Base-by-base conservation (phyloP, 2,329 filamentous ascomycete species). In the Samsoniella hepiali region DNA sequence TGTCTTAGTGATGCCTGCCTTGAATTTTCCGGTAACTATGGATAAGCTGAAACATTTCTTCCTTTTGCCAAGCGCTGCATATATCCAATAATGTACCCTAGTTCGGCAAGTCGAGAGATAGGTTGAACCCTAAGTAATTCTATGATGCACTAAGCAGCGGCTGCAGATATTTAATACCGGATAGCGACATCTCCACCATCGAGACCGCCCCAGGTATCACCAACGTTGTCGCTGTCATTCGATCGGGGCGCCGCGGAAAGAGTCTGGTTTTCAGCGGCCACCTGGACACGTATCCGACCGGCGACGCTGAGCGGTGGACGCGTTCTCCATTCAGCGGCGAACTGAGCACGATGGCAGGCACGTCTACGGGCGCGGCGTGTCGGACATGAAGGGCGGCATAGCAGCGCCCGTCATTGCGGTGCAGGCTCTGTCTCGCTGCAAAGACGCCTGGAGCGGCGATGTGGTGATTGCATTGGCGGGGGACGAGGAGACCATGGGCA, bases 341-440 rank as follows among this genome's bases (percentile, higher is more conserved):
- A 9, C 10, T 66, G 32, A 65, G 63, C n/a, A 57, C 22, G 65
- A 66, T 53, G 60, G 65, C 29, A 50, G 40, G 34, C 36, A 53
- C 32, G 22, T 65, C n/a, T 66, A 66, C 29, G 65, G 65, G 2
- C 54, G 65, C 38, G 63, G 65, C 13, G 47, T 50, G 6, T 63
- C 65, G 8, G 63, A 65, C 47, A 66, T 65, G 65, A 66, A 66
- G 34, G 65, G 65, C 5, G 62, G 64, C 22, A 63, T 64, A 13
- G 62, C 58, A 9, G 62, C 65, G 29, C 64, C 65, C 13, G 55
- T 67, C 7, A 47, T 65, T 31, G 65, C 59, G 5, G 57, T 34
- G 11, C 47, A 40, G 31, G 62, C 55, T 3, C 38, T 65, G 4
- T 42, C 55, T n/a, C 47, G 49, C 15, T 57, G 58, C n/a, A 63